phyloP scores from a whole-genome alignment of 768 basidiomycete genomes.

The Saitozyma podzolica region DNA sequence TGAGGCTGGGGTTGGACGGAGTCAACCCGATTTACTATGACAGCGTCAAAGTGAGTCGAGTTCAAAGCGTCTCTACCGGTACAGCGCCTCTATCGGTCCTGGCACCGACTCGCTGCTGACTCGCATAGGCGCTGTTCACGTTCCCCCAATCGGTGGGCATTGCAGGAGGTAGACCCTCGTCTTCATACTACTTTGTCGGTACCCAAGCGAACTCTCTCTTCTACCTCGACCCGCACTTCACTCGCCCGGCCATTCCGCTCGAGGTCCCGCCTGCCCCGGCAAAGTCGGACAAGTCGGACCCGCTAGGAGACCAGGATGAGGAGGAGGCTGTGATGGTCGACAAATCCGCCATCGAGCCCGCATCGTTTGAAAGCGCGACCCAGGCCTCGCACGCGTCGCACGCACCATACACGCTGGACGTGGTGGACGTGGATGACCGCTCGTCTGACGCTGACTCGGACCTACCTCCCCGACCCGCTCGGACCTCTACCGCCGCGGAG shows the following conservation, averaged over 20 bases:
- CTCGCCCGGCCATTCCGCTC: slow-evolving; percentile 73
- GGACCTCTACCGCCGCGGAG: slow-evolving; percentile 1
- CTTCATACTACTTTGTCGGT: slow-evolving; percentile 96
- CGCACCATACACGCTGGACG: slow-evolving; percentile 25
- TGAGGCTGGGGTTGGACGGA: slow-evolving; percentile 84
- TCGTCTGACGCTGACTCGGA: slow-evolving; percentile 26
- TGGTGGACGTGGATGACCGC: slow-evolving; percentile 42
- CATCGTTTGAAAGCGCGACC: too few relatives aligned
- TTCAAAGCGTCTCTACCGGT: not conserved
- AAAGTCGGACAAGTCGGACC: not conserved
- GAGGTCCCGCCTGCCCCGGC: slow-evolving; percentile 37
- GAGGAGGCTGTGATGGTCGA: slow-evolving; percentile 17
- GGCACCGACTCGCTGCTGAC: not conserved
- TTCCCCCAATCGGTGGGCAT: slow-evolving; percentile 96
- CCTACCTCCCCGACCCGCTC: slow-evolving; percentile 11
- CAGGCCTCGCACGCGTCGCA: too few relatives aligned
- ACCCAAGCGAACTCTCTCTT: slow-evolving; percentile 78
- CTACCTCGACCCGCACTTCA: slow-evolving; percentile 60
- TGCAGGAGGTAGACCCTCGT: slow-evolving; percentile 93
- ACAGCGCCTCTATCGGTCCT: not conserved
- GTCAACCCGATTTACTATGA: slow-evolving; percentile 96
- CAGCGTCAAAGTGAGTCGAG: slow-evolving; percentile 64
- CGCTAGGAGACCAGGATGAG: not conserved
- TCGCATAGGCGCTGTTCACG: slow-evolving; percentile 64
- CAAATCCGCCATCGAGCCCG: too few relatives aligned